phyloP scores from a whole-genome alignment of 371 early-diverging fungal species.

The Parasitella parasitica region DNA sequence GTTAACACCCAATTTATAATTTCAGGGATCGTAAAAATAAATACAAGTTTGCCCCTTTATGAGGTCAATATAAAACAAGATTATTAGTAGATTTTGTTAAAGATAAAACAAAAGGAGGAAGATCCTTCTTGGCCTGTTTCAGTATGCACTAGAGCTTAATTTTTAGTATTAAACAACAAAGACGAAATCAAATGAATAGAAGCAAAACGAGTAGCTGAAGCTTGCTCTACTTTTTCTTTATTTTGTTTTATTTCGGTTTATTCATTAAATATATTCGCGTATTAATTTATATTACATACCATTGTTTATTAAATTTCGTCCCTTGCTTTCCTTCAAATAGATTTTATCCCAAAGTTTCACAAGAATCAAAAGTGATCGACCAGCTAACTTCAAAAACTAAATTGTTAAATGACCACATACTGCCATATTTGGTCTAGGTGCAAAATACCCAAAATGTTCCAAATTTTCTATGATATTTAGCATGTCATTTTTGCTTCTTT shows the following conservation, averaged over 20 bases:
- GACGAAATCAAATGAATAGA: no score
- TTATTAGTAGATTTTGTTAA: background rate
- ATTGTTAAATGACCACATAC: background rate
- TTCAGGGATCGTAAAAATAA: background rate
- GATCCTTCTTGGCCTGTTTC: background rate
- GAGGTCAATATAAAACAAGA: background rate
- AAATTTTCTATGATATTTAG: background rate
- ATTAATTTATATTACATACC: background rate
- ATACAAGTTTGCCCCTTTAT: background rate
- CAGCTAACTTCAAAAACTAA: background rate
- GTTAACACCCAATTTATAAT: no score
- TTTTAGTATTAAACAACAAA: no score
- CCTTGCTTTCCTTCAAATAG: background rate
- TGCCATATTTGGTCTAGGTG: background rate
- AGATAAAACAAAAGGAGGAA: background rate
- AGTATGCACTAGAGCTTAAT: no score
- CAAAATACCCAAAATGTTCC: background rate
- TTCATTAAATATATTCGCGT: no score
- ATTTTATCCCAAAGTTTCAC: background rate
- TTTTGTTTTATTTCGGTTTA: no score
- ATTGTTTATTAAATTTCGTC: background rate
- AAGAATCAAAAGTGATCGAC: conserved; percentile 11
- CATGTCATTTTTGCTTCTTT: background rate
- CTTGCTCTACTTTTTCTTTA: no score
- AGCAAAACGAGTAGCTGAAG: no score